Percentiles rank a stretch among this genome's conserved stretches.
These are phyloP conservation scores for Corrigiola litoralis DNA, from an alignment of 179 eudicot species.

Conservation along the genomic window DNA sequence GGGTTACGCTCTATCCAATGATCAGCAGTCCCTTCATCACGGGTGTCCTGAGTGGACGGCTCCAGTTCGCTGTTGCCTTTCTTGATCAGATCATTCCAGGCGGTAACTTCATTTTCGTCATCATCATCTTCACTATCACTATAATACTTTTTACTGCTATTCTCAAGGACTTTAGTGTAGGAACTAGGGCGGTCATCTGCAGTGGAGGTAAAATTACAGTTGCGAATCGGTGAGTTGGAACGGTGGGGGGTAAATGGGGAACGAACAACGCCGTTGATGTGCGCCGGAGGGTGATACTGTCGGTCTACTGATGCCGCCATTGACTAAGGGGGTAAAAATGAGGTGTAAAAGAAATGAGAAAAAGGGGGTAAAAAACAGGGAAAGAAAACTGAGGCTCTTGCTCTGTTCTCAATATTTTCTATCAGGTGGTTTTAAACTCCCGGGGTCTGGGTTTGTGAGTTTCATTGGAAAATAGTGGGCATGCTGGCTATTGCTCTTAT, in stretches of 20 bases:
- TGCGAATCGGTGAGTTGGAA: constrained; percentile 37
- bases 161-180: neutral
- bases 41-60: constrained; percentile 41
- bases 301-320: constrained; percentile 79
- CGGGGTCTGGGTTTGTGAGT: neutral
- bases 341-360: neutral
- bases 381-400: constrained; percentile 10
- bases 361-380: neutral
- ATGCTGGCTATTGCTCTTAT: neutral
- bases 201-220: constrained; percentile 14
- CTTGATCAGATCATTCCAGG: constrained; percentile 27
- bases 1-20: constrained; percentile 72
- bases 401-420: neutral
- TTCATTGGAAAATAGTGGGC: constrained; percentile 23
- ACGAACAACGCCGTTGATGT: constrained; percentile 29
- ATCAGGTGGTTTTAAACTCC: neutral
- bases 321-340: neutral
- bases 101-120: constrained; percentile 16
- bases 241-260: constrained; percentile 32
- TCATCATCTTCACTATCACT: constrained; percentile 51
- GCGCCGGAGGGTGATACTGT: constrained; percentile 34
- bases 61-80: constrained; percentile 53
- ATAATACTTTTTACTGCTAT: neutral
- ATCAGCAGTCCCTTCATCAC: constrained; percentile 82
- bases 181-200: neutral